Percentiles rank a stretch among this genome's conserved stretches.
phyloP scores from a whole-genome alignment of 2,329 filamentous ascomycete genomes.

The Endoconidiophora polonica region DNA sequence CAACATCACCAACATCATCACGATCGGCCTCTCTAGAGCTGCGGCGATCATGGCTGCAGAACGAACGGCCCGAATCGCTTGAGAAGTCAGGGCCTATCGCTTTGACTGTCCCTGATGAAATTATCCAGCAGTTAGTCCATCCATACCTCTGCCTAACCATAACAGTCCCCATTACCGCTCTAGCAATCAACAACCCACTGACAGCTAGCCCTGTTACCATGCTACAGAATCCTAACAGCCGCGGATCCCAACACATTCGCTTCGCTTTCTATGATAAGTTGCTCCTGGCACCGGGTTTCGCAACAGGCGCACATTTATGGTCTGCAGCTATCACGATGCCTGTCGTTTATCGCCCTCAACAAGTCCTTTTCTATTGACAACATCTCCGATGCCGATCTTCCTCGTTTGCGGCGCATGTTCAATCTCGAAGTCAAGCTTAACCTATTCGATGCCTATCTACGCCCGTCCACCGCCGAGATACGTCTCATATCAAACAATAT shows the following conservation, averaged over 20 bases:
- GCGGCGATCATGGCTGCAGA: background rate
- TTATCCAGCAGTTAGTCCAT: conserved; percentile 45
- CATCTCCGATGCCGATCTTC: conserved; percentile 33
- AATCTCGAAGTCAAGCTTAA: conserved; percentile 57
- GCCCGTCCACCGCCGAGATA: conserved; percentile 53
- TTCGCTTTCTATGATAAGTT: conserved; percentile 47
- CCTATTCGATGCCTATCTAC: conserved; percentile 59
- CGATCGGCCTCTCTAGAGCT: background rate
- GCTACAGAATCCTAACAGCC: conserved; percentile 39
- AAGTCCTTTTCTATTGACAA: conserved; percentile 21
- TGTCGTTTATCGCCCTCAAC: conserved; percentile 39
- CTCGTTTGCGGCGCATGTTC: conserved; percentile 47
- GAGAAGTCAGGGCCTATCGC: conserved; percentile 23
- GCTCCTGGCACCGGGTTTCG: conserved; percentile 47
- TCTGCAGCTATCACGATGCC: conserved; percentile 43
- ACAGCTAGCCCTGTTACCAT: conserved; percentile 7
- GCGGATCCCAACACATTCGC: conserved; percentile 48
- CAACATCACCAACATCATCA: background rate
- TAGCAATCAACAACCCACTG: background rate
- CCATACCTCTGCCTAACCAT: background rate
- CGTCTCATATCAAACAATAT: conserved; percentile 72
- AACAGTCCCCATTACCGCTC: conserved; percentile 17
- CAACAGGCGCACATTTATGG: conserved; percentile 47
- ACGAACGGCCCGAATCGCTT: background rate
- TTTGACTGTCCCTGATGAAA: conserved; percentile 46